Percentiles rank a stretch among this genome's conserved stretches.
Evolutionary conservation across 2,329 filamentous ascomycete genomes (phyloP).

Genomic region (Trichoderma hamatum): DNA sequence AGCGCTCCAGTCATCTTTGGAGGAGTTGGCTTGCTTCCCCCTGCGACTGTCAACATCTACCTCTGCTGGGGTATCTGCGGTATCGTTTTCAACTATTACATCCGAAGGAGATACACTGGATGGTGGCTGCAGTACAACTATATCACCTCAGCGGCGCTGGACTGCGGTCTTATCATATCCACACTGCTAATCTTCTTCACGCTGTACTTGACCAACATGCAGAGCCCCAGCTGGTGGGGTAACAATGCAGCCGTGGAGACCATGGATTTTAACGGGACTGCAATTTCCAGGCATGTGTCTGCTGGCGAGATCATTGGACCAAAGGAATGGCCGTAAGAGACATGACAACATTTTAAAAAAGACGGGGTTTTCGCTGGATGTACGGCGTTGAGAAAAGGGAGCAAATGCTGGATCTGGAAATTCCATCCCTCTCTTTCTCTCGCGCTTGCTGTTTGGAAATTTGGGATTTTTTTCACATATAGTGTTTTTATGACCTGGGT

Average conservation of each 20-base stretch:
- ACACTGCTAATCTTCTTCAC: constrained; percentile 72
- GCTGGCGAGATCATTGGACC: constrained; percentile 57
- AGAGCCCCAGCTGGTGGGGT: constrained; percentile 65
- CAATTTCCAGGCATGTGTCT: constrained; percentile 47
- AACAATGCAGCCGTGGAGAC: constrained; percentile 54
- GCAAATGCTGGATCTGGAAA: neutral
- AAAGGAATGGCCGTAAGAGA: constrained; percentile 46
- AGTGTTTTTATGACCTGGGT: constrained; percentile 12
- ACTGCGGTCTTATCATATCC: constrained; percentile 66
- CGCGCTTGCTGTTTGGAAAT: neutral
- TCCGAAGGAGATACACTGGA: constrained; percentile 65
- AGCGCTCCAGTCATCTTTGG: constrained; percentile 71
- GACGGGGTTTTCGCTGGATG: constrained; percentile 5
- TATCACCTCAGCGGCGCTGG: constrained; percentile 70
- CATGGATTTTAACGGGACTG: constrained; percentile 48
- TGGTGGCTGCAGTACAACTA: constrained; percentile 84
- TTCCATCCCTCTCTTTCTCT: neutral
- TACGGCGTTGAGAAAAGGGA: constrained; percentile 16
- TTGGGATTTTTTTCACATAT: constrained; percentile 7
- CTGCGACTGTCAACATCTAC: constrained; percentile 72
- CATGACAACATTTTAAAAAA: constrained; percentile 3
- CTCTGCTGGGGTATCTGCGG: constrained; percentile 71
- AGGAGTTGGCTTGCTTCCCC: constrained; percentile 64
- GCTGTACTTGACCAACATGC: constrained; percentile 61
- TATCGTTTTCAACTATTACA: constrained; percentile 68